Evolutionary conservation across 2,329 filamentous ascomycete genomes (phyloP), one percentile per base, ranked within the genome.

Genomic region (Monascus ruber): DNA sequence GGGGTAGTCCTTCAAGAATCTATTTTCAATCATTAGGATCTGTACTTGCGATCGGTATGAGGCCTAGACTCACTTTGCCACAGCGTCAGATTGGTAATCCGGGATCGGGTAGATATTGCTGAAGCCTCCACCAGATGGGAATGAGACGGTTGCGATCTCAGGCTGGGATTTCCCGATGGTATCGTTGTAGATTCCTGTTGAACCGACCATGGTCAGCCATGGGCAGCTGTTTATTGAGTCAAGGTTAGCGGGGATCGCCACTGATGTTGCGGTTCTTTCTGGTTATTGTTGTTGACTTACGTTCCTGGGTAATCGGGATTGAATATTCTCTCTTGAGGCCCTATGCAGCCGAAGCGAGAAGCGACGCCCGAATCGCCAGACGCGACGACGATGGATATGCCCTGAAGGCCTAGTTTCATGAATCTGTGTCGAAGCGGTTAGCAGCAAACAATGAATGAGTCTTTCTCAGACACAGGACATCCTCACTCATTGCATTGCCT

Each of bases 201-300:
- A 56, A 4, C 71, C 71, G 1, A 74, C 69, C 3, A 64, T 55
- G 0, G 69, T 68, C 9, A 74, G 63, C 50, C 70, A 77, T 1
- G 73, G 72, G 39, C 72, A 76, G 25, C 59, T 62, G 0, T 64
- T 63, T 26, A 10, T 29, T 10, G 28, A 29, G 28, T 29, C 28
- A 29, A 10, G 6, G 2, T 6, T 10, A 10, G 17, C 17, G 17
- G 17, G 17, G 17, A 17, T 17, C 17, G 17, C 3, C 17, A 17
- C 17, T 17, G 17, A 17, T 29, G 3, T 10, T 10, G 3, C 28
- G 3, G 1, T 10, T 29, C 2, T 29, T 29, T 6, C 6, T 6
- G 28, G 6, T 29, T 29, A 3, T 2, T 29, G 28, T 6, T 29
- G 28, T 6, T 10, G 28, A 29, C 28, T 29, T 10, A 29, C 28